Conservation (phyloP, 129 eudicot genomes). For the Heracleum sosnowskyi region DNA sequence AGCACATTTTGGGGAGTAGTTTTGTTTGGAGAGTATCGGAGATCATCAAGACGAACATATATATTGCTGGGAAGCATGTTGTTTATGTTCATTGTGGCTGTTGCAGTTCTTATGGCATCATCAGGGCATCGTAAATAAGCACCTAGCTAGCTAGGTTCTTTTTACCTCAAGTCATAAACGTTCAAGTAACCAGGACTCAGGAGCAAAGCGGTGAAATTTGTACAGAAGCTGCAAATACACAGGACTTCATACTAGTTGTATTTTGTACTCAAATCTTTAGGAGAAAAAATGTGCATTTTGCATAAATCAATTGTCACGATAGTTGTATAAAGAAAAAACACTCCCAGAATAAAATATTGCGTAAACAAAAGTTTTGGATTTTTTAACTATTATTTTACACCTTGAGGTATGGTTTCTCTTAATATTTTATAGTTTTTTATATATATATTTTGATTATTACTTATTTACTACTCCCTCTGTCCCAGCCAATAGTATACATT, state of each 20-base stretch:
- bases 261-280: not conserved
- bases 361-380: no score
- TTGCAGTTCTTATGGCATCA: constrained; percentile 84
- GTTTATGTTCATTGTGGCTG: constrained; percentile 71
- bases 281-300: not conserved
- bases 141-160: no score
- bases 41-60: constrained; percentile 73
- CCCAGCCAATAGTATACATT: no score
- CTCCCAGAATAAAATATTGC: no score
- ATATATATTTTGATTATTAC: no score
- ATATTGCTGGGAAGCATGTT: constrained; percentile 58
- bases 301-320: not conserved
- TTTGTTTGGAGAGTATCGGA: constrained; percentile 80
- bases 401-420: no score
- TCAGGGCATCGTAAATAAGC: constrained; percentile 62
- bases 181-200: not conserved
- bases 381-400: no score
- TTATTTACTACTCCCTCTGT: no score
- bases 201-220: not conserved
- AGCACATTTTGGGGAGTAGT: constrained; percentile 92
- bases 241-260: not conserved
- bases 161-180: not conserved
- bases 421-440: no score
- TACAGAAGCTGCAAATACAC: not conserved
- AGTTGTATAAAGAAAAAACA: no score